phyloP scores from a whole-genome alignment of 2,329 filamentous ascomycete genomes.

The Chalara sp. region DNA sequence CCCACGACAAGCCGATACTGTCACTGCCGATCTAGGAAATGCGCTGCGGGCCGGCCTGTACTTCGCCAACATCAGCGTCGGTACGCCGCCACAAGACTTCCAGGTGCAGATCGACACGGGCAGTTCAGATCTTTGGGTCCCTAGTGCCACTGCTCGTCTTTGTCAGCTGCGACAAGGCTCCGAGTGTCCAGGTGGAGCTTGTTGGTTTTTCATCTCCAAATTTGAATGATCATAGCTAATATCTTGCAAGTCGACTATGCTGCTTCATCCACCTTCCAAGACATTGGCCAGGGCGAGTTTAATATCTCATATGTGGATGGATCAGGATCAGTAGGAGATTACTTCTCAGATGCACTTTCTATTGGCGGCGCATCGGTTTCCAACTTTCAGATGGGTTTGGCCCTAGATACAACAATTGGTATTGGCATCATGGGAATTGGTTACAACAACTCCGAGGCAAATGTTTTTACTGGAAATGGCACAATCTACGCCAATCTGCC shows the following conservation, averaged over 20 bases:
- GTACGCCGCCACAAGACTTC: conserved; percentile 49
- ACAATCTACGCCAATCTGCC: conserved; percentile 30
- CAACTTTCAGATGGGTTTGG: conserved; percentile 49
- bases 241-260: conserved; percentile 36
- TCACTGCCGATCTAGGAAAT: conserved; percentile 31
- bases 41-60: conserved; percentile 45
- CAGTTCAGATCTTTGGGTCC: conserved; percentile 56
- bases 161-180: conserved; percentile 20
- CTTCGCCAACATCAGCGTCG: conserved; percentile 45
- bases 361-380: conserved; percentile 43
- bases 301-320: conserved; percentile 55
- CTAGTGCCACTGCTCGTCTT: conserved; percentile 27
- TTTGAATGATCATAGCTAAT: background rate
- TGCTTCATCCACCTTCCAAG: conserved; percentile 41
- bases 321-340: conserved; percentile 47
- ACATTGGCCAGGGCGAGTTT: conserved; percentile 40
- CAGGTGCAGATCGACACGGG: conserved; percentile 55
- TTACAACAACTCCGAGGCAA: conserved; percentile 37
- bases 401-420: conserved; percentile 38
- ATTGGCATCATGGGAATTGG: conserved; percentile 55
- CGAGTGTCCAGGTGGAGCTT: conserved; percentile 39
- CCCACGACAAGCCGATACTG: conserved; percentile 10
- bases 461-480: conserved; percentile 39
- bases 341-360: conserved; percentile 48
- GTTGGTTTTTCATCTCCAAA: conserved; percentile 29